These are phyloP conservation scores for Globisporangium solare DNA, from an alignment of 352 stramenopile species.

Conservation along the genomic window DNA sequence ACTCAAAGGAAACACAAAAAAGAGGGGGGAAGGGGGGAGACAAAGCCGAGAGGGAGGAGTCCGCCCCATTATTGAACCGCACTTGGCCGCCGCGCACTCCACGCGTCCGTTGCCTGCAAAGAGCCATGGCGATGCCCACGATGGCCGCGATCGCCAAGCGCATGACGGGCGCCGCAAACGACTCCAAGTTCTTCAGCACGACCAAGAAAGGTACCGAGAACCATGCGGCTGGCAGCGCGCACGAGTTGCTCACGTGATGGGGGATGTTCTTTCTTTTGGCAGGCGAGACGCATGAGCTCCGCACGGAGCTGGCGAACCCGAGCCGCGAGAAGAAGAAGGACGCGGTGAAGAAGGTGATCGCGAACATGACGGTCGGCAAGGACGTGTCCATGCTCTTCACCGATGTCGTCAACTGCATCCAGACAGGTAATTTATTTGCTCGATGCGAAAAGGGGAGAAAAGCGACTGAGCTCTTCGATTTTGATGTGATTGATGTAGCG, in stretches of 20 bases:
- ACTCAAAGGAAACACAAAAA: not conserved
- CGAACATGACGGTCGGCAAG: constrained; percentile 99
- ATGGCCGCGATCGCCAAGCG: constrained; percentile 86
- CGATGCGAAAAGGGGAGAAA: too few relatives aligned
- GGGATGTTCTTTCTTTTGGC: too few relatives aligned
- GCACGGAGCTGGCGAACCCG: constrained; percentile 95
- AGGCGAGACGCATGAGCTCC: constrained; percentile 97
- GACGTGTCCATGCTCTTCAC: constrained; percentile 99
- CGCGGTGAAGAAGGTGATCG: constrained; percentile 99
- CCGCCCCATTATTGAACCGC: not conserved
- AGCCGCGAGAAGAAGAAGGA: constrained; percentile 98
- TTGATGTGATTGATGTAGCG: too few relatives aligned
- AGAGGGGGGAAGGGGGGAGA: not conserved
- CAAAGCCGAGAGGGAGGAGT: constrained; percentile 3
- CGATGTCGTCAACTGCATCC: constrained; percentile 99
- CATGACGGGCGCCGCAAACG: constrained; percentile 89
- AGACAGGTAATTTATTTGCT: too few relatives aligned
- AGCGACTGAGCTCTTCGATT: too few relatives aligned
- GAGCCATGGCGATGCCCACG: constrained; percentile 75
- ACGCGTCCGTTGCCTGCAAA: too few relatives aligned
- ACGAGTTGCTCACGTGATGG: not conserved
- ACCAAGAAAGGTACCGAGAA: constrained; percentile 91
- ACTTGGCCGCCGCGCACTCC: not conserved
- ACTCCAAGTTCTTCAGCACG: constrained; percentile 98
- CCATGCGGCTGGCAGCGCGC: not conserved